Conservation (phyloP, 2,329 filamentous ascomycete species). For the Cucurbitaria berberidis region DNA sequence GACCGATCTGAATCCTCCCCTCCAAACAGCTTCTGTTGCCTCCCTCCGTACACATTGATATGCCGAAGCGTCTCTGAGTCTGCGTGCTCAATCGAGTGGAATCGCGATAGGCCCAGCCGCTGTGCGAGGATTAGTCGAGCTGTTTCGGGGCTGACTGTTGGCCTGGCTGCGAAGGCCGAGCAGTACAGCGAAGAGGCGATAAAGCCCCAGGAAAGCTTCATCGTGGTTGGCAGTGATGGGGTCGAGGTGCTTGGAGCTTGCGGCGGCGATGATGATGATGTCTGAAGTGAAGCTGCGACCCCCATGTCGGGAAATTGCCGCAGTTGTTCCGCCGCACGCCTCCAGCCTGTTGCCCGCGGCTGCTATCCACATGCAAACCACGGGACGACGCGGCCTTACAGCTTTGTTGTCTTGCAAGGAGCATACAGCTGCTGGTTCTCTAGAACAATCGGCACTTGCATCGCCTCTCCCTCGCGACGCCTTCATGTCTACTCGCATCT, state of each 20-base stretch:
- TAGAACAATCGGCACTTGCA: background rate
- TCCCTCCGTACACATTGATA: conserved; percentile 55
- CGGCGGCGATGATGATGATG: conserved; percentile 28
- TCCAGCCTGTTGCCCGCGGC: background rate
- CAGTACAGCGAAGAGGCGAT: conserved; percentile 51
- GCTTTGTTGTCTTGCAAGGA: background rate
- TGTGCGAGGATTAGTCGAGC: conserved; percentile 59
- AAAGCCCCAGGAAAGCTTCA: conserved; percentile 53
- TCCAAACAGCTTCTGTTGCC: conserved; percentile 50
- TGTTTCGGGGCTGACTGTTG: conserved; percentile 48
- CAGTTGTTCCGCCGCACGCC: conserved; percentile 11
- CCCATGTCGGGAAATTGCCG: conserved; percentile 20
- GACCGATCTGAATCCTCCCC: conserved; percentile 27
- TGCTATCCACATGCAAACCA: background rate
- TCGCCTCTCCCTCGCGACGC: conserved; percentile 1
- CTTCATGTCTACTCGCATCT: conserved; percentile 25
- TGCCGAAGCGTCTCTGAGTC: conserved; percentile 52
- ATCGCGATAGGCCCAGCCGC: conserved; percentile 57
- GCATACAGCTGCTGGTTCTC: background rate
- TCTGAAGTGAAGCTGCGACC: conserved; percentile 23
- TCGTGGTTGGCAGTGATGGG: conserved; percentile 41
- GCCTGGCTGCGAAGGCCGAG: conserved; percentile 40
- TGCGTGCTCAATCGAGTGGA: conserved; percentile 52
- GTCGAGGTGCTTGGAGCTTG: conserved; percentile 28
- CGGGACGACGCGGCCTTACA: background rate